Conservation (phyloP, 2,329 filamentous ascomycete species). For the Phyllosticta ampelicida region DNA sequence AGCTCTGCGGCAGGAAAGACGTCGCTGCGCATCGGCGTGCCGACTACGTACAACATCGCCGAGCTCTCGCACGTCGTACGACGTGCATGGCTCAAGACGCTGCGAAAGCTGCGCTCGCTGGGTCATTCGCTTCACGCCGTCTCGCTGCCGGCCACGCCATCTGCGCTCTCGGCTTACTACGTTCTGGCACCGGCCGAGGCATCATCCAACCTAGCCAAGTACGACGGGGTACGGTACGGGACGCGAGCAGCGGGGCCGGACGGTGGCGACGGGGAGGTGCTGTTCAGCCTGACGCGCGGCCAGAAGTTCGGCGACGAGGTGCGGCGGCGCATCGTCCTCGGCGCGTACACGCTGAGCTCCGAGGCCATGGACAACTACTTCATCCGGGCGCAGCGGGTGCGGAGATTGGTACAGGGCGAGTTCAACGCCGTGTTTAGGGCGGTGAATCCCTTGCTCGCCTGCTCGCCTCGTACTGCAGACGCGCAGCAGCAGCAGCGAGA, state of each 20-base stretch:
- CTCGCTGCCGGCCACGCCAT: constrained; percentile 70
- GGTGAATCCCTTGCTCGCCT: constrained; percentile 52
- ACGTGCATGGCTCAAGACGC: constrained; percentile 54
- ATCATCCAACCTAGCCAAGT: constrained; percentile 90
- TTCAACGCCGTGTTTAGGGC: constrained; percentile 70
- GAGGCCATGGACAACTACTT: constrained; percentile 95
- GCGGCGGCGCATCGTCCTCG: constrained; percentile 73
- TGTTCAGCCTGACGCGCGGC: constrained; percentile 64
- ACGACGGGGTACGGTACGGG: constrained; percentile 93
- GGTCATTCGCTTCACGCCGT: constrained; percentile 66
- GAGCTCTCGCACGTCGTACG: constrained; percentile 65
- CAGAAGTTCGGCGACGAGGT: constrained; percentile 75
- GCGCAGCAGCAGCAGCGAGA: constrained; percentile 21
- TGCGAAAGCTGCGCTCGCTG: constrained; percentile 48
- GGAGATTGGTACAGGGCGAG: constrained; percentile 71
- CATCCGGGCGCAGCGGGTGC: constrained; percentile 79
- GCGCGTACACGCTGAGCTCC: constrained; percentile 81
- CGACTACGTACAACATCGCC: constrained; percentile 73
- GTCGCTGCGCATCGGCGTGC: constrained; percentile 45
- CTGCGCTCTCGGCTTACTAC: constrained; percentile 88
- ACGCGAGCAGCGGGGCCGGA: constrained; percentile 45
- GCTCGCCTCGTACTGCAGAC: background rate
- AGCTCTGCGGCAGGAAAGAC: background rate
- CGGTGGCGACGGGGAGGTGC: constrained; percentile 39
- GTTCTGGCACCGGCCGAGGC: constrained; percentile 91